Percentiles rank a stretch among this genome's conserved stretches.
phyloP scores from a whole-genome alignment of 371 early-diverging fungal species.

The Umbelopsis sp. region DNA sequence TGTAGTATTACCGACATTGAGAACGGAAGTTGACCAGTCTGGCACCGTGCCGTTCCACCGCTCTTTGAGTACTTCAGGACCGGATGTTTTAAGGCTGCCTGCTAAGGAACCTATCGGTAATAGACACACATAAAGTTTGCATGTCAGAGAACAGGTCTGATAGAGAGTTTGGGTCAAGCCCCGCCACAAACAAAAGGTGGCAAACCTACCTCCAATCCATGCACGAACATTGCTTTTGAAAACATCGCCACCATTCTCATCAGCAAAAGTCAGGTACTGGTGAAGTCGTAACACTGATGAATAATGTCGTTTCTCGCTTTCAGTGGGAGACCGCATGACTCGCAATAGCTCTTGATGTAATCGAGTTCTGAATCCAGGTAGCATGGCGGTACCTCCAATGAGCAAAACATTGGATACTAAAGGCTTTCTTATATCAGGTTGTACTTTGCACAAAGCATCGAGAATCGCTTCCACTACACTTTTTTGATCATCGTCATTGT shows the following conservation, averaged over 20 bases:
- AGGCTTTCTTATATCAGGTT: conserved; percentile 75
- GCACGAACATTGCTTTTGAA: conserved; percentile 71
- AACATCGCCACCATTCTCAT: conserved; percentile 55
- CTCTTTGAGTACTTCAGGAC: conserved; percentile 65
- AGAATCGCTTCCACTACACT: conserved; percentile 64
- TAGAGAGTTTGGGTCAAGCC: background rate
- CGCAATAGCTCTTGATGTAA: conserved; percentile 66
- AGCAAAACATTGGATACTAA: conserved; percentile 70
- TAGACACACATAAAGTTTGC: no score
- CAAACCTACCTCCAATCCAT: conserved; percentile 75
- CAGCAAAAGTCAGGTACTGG: conserved; percentile 39
- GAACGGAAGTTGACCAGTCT: conserved; percentile 65
- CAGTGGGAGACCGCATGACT: conserved; percentile 44
- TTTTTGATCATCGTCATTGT: conserved; percentile 78
- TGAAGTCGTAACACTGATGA: conserved; percentile 31
- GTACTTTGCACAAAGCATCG: conserved; percentile 65
- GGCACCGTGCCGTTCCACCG: conserved; percentile 65
- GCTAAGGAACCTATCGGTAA: conserved; percentile 61
- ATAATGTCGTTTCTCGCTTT: conserved; percentile 47
- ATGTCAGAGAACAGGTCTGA: background rate
- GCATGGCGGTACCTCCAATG: conserved; percentile 77
- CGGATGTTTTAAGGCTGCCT: conserved; percentile 72
- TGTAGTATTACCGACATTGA: background rate
- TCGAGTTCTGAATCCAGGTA: conserved; percentile 75
- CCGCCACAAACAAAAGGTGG: background rate